Percentiles rank a stretch among this genome's conserved stretches.
phyloP scores from a whole-genome alignment of 2,329 filamentous ascomycete genomes.

The Aspergillus transmontanensis region DNA sequence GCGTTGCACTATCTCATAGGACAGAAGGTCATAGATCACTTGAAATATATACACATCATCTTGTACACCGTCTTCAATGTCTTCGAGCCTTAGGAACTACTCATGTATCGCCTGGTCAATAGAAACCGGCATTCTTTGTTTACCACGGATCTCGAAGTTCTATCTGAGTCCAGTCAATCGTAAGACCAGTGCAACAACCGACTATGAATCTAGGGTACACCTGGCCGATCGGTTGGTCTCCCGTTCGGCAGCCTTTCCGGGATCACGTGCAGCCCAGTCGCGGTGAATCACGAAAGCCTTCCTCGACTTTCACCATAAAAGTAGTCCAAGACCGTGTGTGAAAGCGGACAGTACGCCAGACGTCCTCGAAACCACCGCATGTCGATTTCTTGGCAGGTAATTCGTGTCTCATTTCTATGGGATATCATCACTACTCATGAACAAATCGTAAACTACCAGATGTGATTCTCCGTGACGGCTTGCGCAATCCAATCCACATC shows the following conservation, averaged over 20 bases:
- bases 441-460: constrained; percentile 35
- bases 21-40: background rate
- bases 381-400: background rate
- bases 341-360: too few species aligned
- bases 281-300: too few species aligned
- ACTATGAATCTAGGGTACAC: background rate
- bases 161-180: too few species aligned
- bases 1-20: background rate
- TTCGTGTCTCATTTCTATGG: background rate
- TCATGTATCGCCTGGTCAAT: background rate
- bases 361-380: too few species aligned
- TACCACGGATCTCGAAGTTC: too few species aligned
- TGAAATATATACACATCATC: background rate
- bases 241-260: background rate
- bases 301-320: too few species aligned
- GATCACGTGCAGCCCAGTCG: background rate
- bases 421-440: background rate
- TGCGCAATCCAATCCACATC: constrained; percentile 53
- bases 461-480: constrained; percentile 49
- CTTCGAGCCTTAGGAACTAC: background rate
- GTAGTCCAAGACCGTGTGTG: too few species aligned
- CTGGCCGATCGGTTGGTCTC: background rate
- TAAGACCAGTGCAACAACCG: too few species aligned
- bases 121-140: rapidly evolving
- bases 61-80: background rate